Base-by-base conservation (phyloP, 2,329 filamentous ascomycete species). In the Ploettnerulaceae sp. region DNA sequence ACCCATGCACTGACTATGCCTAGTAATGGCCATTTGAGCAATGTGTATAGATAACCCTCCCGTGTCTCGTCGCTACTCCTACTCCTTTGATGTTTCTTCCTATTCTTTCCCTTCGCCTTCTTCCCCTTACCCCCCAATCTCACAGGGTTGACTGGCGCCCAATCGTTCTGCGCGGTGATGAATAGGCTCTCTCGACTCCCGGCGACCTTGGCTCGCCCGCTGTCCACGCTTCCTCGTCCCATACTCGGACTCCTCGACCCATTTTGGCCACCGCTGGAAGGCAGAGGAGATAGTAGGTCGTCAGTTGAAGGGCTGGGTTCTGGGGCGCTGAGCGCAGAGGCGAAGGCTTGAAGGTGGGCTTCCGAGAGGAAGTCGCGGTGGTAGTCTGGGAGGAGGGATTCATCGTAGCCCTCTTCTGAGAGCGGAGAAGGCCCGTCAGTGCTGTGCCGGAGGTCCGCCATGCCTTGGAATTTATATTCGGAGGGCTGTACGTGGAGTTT, bases 81-180 rank as follows among this genome's bases (percentile, higher is more conserved):
- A n/a, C n/a, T 38, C 31, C 52, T 52, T 12, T 52, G 46, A 33
- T 49, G 57, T 34, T 45, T 51, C 26, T 52, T 29, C 67, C 66
- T 17, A 7, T 38, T 38, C 33, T 45, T 45, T 9, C 36, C 52
- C 66, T 69, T 52, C 68, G 60, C 58, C 64, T 55, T 60, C 66
- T 65, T 63, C 48, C 57, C 52, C 49, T 64, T 65, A 44, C 64
- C 60, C 48, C 73, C 72, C 17, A 54, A 51, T 9, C 48, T 12
- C 18, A 39, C 51, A 21, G 71, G 57, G 57, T 86, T 83, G 9
- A 97, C 80, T 0, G 93, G 93, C 12, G 87, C 83, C 93, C 93
- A 98, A 71, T 98, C 93, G 65, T 95, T 95, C 62, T 94, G 81
- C 31, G 93, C 91, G 3, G 88, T 86, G 59, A 97, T 88, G 64